phyloP scores from a whole-genome alignment of 2,329 filamentous ascomycete species.

The Fusarium heterosporum region DNA sequence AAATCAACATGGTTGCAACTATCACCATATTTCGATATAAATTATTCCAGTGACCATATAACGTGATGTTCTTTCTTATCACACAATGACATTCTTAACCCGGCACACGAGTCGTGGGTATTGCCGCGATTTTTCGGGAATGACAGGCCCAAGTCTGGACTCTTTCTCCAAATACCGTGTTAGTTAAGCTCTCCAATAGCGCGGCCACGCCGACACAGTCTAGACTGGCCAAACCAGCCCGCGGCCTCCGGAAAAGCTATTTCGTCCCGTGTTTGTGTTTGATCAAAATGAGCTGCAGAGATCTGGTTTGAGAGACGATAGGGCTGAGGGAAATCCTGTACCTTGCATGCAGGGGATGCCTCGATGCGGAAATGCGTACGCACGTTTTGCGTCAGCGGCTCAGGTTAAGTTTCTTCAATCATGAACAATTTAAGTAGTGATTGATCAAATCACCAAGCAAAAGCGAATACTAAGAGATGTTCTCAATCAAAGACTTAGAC shows the following conservation, averaged over 20 bases:
- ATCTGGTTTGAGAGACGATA: conserved; percentile 7
- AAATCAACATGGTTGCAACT: background rate
- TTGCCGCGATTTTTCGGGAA: background rate
- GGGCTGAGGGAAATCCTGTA: conserved; percentile 9
- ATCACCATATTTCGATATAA: background rate
- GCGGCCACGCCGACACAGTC: conserved; percentile 11
- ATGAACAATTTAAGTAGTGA: background rate
- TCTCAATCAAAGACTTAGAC: no score
- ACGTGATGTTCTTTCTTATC: background rate
- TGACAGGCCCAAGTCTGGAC: background rate
- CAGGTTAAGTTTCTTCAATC: background rate
- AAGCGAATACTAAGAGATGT: accelerated
- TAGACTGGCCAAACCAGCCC: background rate
- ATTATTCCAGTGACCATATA: background rate
- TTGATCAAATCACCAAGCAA: background rate
- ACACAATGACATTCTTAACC: background rate
- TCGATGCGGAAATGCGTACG: no score
- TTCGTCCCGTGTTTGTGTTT: background rate
- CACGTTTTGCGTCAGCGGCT: no score
- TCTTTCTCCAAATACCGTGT: background rate
- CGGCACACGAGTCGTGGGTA: background rate
- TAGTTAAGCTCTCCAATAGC: background rate
- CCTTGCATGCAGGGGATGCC: background rate
- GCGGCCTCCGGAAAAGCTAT: no score
- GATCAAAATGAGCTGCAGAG: background rate